Evolutionary conservation across 352 stramenopile genomes (phyloP), one percentile per base, ranked within the genome.

Genomic region (Phytopythium boreale): DNA sequence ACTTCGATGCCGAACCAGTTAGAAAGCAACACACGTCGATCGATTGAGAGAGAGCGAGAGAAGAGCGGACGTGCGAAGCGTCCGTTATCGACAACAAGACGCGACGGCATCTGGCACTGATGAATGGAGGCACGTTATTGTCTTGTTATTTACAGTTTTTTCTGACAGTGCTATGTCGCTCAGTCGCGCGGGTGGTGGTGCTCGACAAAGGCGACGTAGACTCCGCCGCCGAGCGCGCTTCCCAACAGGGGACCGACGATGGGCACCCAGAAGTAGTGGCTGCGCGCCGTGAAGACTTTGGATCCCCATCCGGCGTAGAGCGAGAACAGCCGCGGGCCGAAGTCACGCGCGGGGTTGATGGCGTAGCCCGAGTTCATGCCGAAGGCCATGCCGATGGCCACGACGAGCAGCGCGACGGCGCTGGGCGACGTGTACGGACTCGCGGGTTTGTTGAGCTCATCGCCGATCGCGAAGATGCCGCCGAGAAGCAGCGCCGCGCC

Each of bases 281-380:
- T 52, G n/a, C 65, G 60, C 27, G 68, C 12, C 1, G 67, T 72
- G 46, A 83, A 83, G 6, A 75, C 67, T n/a, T 61, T 51, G 12
- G 66, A 71, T 1, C 72, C 75, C 70, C 75, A 79, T 12, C 75
- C 75, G 36, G 67, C 75, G 36, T 69, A 66, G 34, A 69, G 56
- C n/a, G 76, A 67, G 43, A 84, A 82, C 15, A 84, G 52, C 20
- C 75, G 63, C 24, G 72, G 73, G 12, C 70, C 72, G 34, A 87
- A 82, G 63, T 85, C 78, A 8, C 73, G 70, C 12, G 77, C 77
- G 1, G 77, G 79, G 63, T 90, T 90, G 46, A 90, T 66, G 1
- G 81, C 81, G 66, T 88, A 90, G 47, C 82, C 79, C 7, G 81
- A 79, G 70, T 87, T 90, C 61, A 79, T 77, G 55, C 81, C 79